These are phyloP conservation scores for Camelina neglecta DNA, from an alignment of 345 rosid species.

Conservation along the genomic window DNA sequence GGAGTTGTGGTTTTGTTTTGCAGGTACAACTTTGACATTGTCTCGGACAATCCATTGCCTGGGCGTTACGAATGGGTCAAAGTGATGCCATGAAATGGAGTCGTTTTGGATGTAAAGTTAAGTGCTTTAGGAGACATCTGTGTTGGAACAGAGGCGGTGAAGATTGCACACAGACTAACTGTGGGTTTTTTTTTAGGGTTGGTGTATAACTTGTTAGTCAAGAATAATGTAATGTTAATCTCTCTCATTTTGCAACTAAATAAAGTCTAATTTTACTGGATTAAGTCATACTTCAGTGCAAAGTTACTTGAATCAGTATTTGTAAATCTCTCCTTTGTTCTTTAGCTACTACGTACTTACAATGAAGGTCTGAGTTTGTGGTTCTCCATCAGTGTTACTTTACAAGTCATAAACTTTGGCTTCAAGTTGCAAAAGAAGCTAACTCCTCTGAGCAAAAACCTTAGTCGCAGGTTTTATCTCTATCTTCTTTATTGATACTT, in stretches of 20 bases:
- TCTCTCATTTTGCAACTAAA: slow-evolving; percentile 30
- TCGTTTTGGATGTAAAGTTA: slow-evolving; percentile 40
- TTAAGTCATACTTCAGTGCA: neutral
- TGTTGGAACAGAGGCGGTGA: slow-evolving; percentile 46
- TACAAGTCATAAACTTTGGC: slow-evolving; percentile 28
- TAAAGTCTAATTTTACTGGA: neutral
- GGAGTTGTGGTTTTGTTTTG: slow-evolving; percentile 20
- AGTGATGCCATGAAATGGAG: slow-evolving; percentile 51
- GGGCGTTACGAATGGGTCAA: slow-evolving; percentile 84
- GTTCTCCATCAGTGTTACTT: slow-evolving; percentile 19
- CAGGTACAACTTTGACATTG: slow-evolving; percentile 87
- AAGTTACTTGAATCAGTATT: slow-evolving; percentile 2
- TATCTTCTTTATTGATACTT: slow-evolving; percentile 13
- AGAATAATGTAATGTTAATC: slow-evolving; percentile 35
- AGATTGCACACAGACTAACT: slow-evolving; percentile 43
- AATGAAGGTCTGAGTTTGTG: slow-evolving; percentile 11
- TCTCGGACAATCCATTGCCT: slow-evolving; percentile 68
- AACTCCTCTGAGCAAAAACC: slow-evolving; percentile 30
- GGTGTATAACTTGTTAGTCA: slow-evolving; percentile 40
- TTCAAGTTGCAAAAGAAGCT: slow-evolving; percentile 22
- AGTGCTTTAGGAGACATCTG: slow-evolving; percentile 44
- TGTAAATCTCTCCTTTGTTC: neutral
- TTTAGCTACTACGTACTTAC: neutral
- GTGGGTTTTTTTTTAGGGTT: slow-evolving; percentile 7
- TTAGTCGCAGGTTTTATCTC: slow-evolving; percentile 23